Conservation (phyloP, 2,329 filamentous ascomycete species). For the Penicillium sp. region DNA sequence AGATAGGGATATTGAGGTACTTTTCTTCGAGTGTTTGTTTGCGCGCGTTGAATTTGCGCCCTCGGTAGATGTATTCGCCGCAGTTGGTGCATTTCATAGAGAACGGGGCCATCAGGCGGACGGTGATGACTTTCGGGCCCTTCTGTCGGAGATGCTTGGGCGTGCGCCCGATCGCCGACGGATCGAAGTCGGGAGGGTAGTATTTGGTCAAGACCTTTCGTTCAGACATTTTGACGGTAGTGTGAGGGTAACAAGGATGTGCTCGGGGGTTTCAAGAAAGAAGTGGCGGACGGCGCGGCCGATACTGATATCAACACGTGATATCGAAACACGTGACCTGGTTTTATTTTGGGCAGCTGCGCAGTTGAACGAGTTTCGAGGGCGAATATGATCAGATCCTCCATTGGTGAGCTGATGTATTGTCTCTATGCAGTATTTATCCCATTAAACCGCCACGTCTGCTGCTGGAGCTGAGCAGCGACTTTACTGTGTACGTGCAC, state of each 20-base stretch:
- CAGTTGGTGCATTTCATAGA: conserved; percentile 67
- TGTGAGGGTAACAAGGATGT: neutral
- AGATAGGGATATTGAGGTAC: conserved; percentile 85
- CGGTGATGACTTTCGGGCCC: conserved; percentile 78
- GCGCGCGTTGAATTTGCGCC: conserved; percentile 90
- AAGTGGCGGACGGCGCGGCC: neutral
- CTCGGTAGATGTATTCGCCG: conserved; percentile 82
- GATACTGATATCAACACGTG: neutral
- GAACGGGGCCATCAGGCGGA: conserved; percentile 88
- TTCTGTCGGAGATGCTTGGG: conserved; percentile 56
- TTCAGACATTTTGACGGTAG: conserved; percentile 68
- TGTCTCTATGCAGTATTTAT: neutral
- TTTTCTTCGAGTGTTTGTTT: conserved; percentile 91
- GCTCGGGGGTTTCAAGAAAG: neutral
- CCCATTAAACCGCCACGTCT: neutral
- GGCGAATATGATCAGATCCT: neutral
- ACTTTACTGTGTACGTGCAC: conserved; percentile 9
- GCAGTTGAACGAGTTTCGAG: neutral
- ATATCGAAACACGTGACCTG: neutral
- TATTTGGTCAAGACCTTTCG: conserved; percentile 68
- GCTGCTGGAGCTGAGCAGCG: neutral
- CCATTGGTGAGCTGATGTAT: neutral
- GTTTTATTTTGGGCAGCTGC: neutral
- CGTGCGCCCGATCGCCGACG: conserved; percentile 69
- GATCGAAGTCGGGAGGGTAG: conserved; percentile 83